phyloP scores from a whole-genome alignment of 2,329 filamentous ascomycete species.

The Colletotrichum scovillei region DNA sequence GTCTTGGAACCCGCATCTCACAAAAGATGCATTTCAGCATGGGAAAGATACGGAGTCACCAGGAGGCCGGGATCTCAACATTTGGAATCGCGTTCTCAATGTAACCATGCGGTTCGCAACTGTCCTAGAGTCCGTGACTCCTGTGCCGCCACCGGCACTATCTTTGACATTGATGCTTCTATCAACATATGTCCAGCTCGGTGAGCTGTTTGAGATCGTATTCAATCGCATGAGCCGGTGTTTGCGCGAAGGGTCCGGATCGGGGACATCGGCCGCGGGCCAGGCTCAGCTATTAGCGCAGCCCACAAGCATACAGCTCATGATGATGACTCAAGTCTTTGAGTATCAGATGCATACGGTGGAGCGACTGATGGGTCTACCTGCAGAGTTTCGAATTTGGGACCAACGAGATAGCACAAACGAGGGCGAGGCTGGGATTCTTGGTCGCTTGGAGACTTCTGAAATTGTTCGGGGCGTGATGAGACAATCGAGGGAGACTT shows the following conservation, averaged over 20 bases:
- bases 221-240: neutral
- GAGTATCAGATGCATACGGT: constrained; percentile 4
- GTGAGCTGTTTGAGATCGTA: neutral
- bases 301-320: constrained; percentile 4
- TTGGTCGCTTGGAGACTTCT: neutral
- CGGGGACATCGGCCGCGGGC: neutral
- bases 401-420: neutral
- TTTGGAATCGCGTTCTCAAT: neutral
- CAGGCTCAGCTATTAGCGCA: neutral
- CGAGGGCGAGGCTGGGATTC: neutral
- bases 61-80: neutral
- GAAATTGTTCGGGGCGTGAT: neutral
- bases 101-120: neutral
- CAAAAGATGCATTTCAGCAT: neutral
- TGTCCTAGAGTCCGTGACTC: neutral
- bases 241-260: neutral
- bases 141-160: neutral
- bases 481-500: neutral
- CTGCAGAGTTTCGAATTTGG: neutral
- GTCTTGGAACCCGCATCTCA: neutral
- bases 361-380: neutral
- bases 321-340: neutral
- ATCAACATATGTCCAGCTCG: neutral
- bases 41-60: neutral
- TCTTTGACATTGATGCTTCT: neutral